phyloP scores from a whole-genome alignment of 2,329 filamentous ascomycete genomes.

The Alternaria burnsii region DNA sequence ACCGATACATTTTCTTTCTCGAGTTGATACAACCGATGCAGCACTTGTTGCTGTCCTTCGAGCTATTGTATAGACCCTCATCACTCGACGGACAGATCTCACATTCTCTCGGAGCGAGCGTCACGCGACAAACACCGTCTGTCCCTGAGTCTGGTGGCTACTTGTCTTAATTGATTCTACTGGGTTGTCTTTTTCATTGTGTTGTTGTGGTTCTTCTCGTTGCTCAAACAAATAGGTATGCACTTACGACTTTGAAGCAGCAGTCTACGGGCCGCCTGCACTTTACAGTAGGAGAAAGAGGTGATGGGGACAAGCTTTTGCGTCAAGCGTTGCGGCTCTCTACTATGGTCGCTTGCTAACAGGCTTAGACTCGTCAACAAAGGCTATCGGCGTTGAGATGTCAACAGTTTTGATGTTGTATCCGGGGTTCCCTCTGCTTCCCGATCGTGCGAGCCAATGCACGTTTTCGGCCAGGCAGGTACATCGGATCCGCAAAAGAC shows the following conservation, averaged over 20 bases:
- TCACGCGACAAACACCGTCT: neutral
- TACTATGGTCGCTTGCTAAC: neutral
- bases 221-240: neutral
- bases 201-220: neutral
- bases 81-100: neutral
- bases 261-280: neutral
- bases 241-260: neutral
- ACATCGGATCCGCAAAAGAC: slow-evolving; percentile 19
- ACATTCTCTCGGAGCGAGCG: neutral
- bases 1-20: neutral
- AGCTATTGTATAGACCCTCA: neutral
- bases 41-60: neutral
- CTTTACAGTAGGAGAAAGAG: neutral
- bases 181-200: neutral
- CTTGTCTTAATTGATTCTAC: neutral
- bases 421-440: neutral
- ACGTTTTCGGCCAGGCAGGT: slow-evolving; percentile 13
- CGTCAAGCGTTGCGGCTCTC: neutral
- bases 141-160: neutral
- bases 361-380: neutral
- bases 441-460: slow-evolving; percentile 11
- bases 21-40: neutral
- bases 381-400: neutral
- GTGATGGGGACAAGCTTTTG: neutral
- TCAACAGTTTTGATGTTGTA: neutral